Evolutionary conservation across 805 yeast species (phyloP).

Genomic region (Komagataella pastoris): DNA sequence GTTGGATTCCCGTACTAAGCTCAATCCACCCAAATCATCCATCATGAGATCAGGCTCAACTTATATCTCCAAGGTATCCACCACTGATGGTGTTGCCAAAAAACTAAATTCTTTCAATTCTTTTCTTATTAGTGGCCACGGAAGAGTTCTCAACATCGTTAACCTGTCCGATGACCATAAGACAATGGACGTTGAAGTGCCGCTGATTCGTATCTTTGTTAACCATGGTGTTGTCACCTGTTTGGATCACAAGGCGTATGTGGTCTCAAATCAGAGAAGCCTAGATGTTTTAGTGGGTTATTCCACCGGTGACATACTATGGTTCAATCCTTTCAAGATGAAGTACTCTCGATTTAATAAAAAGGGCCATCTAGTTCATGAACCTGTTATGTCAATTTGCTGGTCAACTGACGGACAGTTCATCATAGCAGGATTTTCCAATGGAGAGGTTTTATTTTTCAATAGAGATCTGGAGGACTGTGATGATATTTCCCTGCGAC

Average conservation of each 20-base stretch:
- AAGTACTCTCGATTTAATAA: constrained; percentile 40
- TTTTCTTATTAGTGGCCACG: constrained; percentile 31
- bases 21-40: constrained; percentile 17
- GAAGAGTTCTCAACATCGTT: constrained; percentile 34
- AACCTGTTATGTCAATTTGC: constrained; percentile 28
- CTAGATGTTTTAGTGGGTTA: constrained; percentile 49
- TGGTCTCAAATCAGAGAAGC: constrained; percentile 14
- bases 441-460: constrained; percentile 45
- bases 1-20: constrained; percentile 3
- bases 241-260: constrained; percentile 17
- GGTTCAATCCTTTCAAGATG: constrained; percentile 40
- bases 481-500: constrained; percentile 7
- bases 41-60: constrained; percentile 18
- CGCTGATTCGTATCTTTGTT: constrained; percentile 29
- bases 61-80: constrained; percentile 18
- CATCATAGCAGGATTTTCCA: constrained; percentile 45
- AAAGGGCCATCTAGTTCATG: constrained; percentile 26
- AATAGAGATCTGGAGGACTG: constrained; percentile 37
- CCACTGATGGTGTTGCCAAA: constrained; percentile 16
- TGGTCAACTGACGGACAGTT: constrained; percentile 35
- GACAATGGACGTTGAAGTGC: constrained; percentile 27
- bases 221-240: constrained; percentile 25
- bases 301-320: constrained; percentile 51
- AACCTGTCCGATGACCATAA: constrained; percentile 21
- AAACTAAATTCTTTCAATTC: constrained; percentile 14